Conservation (phyloP, 2,329 filamentous ascomycete genomes). For the Ceratocystis cacaofunesta region DNA sequence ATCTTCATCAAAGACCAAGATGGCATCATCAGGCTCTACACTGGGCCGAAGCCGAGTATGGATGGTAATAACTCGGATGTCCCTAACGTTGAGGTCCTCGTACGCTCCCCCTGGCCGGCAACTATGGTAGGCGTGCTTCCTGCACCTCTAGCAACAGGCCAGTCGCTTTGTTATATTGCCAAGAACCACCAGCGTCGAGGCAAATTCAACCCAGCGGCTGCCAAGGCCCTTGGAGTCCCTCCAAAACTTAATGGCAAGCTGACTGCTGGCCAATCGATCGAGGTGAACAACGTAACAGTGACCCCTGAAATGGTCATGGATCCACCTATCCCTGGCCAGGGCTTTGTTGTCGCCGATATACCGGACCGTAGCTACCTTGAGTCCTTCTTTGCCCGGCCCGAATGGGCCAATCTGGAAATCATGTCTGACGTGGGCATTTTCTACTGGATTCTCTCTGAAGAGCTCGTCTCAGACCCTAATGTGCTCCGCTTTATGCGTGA, state of each 20-base stretch:
- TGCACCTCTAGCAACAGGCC: slow-evolving; percentile 45
- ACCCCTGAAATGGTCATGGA: slow-evolving; percentile 80
- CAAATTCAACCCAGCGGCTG: slow-evolving; percentile 57
- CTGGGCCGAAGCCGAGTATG: slow-evolving; percentile 44
- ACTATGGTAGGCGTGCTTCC: slow-evolving; percentile 52
- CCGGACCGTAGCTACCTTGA: slow-evolving; percentile 57
- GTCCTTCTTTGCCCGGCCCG: slow-evolving; percentile 51
- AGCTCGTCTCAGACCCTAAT: slow-evolving; percentile 45
- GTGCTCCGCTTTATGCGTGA: slow-evolving; percentile 56
- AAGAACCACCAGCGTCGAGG: slow-evolving; percentile 63
- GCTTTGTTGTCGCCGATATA: slow-evolving; percentile 67
- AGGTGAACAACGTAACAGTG: slow-evolving; percentile 50
- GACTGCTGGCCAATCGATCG: slow-evolving; percentile 43
- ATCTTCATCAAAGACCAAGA: slow-evolving; percentile 54
- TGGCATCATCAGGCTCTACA: slow-evolving; percentile 53
- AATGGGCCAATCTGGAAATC: slow-evolving; percentile 46
- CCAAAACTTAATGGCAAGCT: slow-evolving; percentile 44
- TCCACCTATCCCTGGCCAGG: slow-evolving; percentile 48
- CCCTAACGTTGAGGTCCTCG: slow-evolving; percentile 55
- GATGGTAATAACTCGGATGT: slow-evolving; percentile 25
- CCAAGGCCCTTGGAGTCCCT: slow-evolving; percentile 48
- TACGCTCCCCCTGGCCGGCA: slow-evolving; percentile 67
- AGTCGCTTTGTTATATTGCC: slow-evolving; percentile 75
- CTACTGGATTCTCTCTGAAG: slow-evolving; percentile 68
- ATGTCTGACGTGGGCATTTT: slow-evolving; percentile 55